A percentile compares a stretch with the other conserved stretches of the same genome.
phyloP scores from a whole-genome alignment of 1,139 yeast species.

The Lodderomyces theae region DNA sequence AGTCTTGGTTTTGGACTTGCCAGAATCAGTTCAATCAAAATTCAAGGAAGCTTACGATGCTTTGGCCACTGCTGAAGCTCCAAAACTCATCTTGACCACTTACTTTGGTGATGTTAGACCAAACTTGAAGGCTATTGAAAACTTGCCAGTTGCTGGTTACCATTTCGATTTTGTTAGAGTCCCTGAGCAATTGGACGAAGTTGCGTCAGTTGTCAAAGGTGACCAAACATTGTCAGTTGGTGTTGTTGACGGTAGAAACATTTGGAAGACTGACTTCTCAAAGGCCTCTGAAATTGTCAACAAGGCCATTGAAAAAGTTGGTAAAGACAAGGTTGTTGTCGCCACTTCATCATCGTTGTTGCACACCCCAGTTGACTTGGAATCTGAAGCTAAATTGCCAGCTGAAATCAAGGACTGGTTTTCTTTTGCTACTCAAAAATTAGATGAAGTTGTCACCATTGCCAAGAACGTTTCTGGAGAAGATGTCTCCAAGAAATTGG shows the following conservation, averaged over 20 bases:
- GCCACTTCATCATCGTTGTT: conserved; percentile 95
- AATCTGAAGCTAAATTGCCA: conserved; percentile 85
- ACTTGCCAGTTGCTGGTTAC: conserved; percentile 90
- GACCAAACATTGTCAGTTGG: conserved; percentile 87
- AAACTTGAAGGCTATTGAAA: conserved; percentile 85
- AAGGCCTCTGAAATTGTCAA: conserved; percentile 79
- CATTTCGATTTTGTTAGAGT: conserved; percentile 96
- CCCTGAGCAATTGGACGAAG: conserved; percentile 93
- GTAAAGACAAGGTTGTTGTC: conserved; percentile 84
- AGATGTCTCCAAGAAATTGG: conserved; percentile 65
- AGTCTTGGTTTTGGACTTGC: conserved; percentile 88
- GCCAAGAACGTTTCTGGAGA: conserved; percentile 86
- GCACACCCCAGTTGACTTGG: conserved; percentile 97
- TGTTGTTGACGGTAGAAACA: conserved; percentile 98
- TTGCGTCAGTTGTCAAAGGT: conserved; percentile 58
- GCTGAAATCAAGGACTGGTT: conserved; percentile 95
- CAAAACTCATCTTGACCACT: conserved; percentile 80
- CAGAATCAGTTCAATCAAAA: conserved; percentile 77
- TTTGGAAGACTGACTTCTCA: conserved; percentile 95
- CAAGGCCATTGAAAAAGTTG: conserved; percentile 80
- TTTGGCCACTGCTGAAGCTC: conserved; percentile 64
- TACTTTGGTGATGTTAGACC: conserved; percentile 99
- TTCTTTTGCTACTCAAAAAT: conserved; percentile 96
- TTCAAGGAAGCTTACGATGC: conserved; percentile 82
- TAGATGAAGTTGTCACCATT: conserved; percentile 83